phyloP scores from a whole-genome alignment of 1,139 yeast genomes.

The Yueomyces sp. region DNA sequence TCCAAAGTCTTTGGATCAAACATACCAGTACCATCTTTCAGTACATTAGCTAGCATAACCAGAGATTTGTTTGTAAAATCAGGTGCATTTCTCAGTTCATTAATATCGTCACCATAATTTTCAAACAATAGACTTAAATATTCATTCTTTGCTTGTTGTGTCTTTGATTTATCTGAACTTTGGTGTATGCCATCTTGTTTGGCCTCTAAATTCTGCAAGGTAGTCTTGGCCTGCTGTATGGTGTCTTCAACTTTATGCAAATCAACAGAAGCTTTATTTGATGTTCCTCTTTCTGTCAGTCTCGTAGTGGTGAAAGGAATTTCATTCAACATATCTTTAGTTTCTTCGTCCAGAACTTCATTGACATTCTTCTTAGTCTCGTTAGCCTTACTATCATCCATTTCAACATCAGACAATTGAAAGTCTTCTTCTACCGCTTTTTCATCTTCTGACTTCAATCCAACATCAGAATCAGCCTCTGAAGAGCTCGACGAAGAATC shows the following conservation, averaged over 20 bases:
- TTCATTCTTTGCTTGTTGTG: constrained; percentile 31
- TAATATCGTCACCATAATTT: constrained; percentile 51
- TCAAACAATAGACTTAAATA: constrained; percentile 46
- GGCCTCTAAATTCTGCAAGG: not conserved
- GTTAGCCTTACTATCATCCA: constrained; percentile 24
- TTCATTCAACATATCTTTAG: constrained; percentile 12
- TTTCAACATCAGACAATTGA: constrained; percentile 27
- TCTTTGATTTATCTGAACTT: constrained; percentile 19
- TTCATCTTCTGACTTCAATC: not conserved
- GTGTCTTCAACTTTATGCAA: not conserved
- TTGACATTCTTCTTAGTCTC: constrained; percentile 1
- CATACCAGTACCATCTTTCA: constrained; percentile 55
- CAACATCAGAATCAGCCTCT: constrained; percentile 12
- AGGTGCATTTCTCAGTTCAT: constrained; percentile 48
- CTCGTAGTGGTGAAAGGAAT: constrained; percentile 21
- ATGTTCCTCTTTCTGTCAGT: constrained; percentile 12
- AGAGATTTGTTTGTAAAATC: constrained; percentile 51
- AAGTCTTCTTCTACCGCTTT: constrained; percentile 4
- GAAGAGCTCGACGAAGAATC: constrained; percentile 20
- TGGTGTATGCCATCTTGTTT: not conserved
- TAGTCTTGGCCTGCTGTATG: not conserved
- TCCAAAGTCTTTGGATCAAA: constrained; percentile 50
- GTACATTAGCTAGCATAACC: constrained; percentile 47
- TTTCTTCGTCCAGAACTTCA: constrained; percentile 9
- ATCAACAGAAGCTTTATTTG: not conserved